Evolutionary conservation across 192 early-diverging fungal genomes (phyloP), one percentile per base, ranked within the genome.

Genomic region (Haplosporangium gracile): DNA sequence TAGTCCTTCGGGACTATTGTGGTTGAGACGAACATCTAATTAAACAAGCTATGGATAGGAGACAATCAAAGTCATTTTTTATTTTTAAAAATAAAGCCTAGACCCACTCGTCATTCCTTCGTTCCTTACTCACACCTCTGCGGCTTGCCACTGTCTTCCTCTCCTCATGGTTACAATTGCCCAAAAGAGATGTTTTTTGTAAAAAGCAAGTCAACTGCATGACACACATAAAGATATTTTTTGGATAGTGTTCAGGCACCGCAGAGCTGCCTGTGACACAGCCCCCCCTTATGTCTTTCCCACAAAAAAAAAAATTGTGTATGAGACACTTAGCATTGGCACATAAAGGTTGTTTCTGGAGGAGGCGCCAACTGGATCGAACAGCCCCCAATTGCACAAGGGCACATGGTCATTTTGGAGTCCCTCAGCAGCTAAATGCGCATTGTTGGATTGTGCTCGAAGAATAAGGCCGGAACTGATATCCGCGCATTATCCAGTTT

Each of bases 191-290:
- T 8, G 26, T 29, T 65, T n/a, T 7, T 29, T 65, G 5, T 32
- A 26, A 29, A 60, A 10, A 24, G 24, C 55, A 60, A 26, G 55
- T n/a, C n/a, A 60, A 29, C 24, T 0, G n/a, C 29, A 65, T 65
- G 60, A 65, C 60, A 65, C 60, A 65, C 60, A 32, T 29, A 65
- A 65, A 65, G 60, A 9, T 65, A 65, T 65, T 65, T 65, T 65
- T 29, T 65, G 60, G 60, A 65, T 65, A 11, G 15, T 15, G 60
- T 65, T 65, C 60, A 65, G 60, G 60, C n/a, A 65, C 60, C 60
- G 60, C 60, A 32, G 60, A 51, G 49, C 10, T 32, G 26, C 29
- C 10, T 32, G 26, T 9, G 60, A 65, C 60, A 65, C 60, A 65
- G 60, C 60, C 60, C 26, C 60, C 60, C 60, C 29, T 26, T 11